A percentile compares a stretch with the other conserved stretches of the same genome.
phyloP scores from a whole-genome alignment of 768 basidiomycete genomes.

The Rhizopogon roseolus region DNA sequence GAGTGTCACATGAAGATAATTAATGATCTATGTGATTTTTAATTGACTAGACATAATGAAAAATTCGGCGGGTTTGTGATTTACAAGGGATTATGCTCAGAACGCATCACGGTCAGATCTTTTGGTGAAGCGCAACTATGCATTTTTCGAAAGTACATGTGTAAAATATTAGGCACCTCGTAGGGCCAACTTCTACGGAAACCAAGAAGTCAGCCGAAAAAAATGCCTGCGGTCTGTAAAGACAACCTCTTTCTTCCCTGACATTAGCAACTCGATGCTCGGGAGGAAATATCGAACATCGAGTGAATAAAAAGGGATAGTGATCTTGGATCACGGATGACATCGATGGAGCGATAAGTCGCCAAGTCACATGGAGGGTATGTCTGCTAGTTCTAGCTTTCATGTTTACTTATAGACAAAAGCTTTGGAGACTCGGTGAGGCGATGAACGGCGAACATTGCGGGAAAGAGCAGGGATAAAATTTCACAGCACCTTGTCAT shows the following conservation, averaged over 20 bases:
- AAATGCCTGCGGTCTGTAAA: slow-evolving; percentile 33
- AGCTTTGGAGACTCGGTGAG: neutral
- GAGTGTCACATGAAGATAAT: neutral
- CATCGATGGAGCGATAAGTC: no score
- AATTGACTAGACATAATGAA: neutral
- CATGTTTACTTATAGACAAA: neutral
- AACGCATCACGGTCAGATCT: no score
- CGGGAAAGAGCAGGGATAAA: neutral
- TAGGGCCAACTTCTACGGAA: slow-evolving; percentile 45
- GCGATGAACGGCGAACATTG: neutral
- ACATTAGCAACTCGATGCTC: slow-evolving; percentile 48
- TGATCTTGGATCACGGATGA: no score
- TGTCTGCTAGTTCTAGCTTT: no score
- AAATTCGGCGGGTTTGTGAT: no score
- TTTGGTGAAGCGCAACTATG: no score
- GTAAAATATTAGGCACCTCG: slow-evolving; percentile 54
- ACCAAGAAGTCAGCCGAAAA: slow-evolving; percentile 48
- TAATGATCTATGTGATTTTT: neutral
- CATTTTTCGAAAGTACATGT: neutral
- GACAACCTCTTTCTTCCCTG: slow-evolving; percentile 37
- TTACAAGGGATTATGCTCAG: no score
- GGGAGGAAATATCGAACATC: slow-evolving; percentile 34
- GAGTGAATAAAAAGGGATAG: slow-evolving; percentile 42
- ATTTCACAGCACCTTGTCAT: neutral
- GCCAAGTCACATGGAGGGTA: no score